Percentiles rank a stretch among this genome's conserved stretches.
These are phyloP conservation scores for Globisporangium canariense DNA, from an alignment of 352 stramenopile species.

Conservation along the genomic window DNA sequence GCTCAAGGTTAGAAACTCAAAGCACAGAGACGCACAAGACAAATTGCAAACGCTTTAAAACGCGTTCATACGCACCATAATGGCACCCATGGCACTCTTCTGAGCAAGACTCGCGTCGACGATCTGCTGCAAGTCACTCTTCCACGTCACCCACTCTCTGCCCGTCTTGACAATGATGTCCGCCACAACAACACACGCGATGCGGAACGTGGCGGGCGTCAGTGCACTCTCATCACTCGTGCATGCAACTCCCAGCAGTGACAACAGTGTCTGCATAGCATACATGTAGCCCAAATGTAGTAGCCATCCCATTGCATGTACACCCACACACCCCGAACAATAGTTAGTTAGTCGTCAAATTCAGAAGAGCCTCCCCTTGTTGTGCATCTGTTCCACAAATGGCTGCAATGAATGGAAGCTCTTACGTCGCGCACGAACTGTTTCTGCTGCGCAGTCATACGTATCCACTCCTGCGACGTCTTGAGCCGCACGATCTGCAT, in stretches of 20 bases:
- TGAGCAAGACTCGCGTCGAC: conserved; percentile 34
- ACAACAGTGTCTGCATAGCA: conserved; percentile 36
- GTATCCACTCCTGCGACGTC: conserved; percentile 46
- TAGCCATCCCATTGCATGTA: conserved; percentile 14
- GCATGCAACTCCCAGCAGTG: conserved; percentile 36
- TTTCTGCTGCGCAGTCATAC: conserved; percentile 32
- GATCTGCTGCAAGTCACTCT: conserved; percentile 41
- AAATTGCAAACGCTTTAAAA: background rate
- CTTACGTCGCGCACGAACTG: conserved; percentile 43
- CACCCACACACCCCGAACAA: conserved; percentile 1
- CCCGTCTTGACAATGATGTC: conserved; percentile 48
- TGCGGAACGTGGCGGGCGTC: conserved; percentile 26
- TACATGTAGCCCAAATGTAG: conserved; percentile 1
- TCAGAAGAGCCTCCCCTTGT: background rate
- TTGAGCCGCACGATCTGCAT: conserved; percentile 74
- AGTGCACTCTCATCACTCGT: conserved; percentile 17
- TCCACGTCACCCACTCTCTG: conserved; percentile 42
- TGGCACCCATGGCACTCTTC: conserved; percentile 27
- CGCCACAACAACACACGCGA: conserved; percentile 45
- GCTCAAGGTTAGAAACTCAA: background rate
- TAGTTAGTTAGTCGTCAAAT: background rate
- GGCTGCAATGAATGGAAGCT: background rate
- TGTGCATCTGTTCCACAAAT: background rate
- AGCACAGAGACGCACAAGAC: background rate
- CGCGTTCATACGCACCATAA: conserved; percentile 25